Base-by-base conservation (phyloP, 345 rosid species). In the Gossypium raimondii region DNA sequence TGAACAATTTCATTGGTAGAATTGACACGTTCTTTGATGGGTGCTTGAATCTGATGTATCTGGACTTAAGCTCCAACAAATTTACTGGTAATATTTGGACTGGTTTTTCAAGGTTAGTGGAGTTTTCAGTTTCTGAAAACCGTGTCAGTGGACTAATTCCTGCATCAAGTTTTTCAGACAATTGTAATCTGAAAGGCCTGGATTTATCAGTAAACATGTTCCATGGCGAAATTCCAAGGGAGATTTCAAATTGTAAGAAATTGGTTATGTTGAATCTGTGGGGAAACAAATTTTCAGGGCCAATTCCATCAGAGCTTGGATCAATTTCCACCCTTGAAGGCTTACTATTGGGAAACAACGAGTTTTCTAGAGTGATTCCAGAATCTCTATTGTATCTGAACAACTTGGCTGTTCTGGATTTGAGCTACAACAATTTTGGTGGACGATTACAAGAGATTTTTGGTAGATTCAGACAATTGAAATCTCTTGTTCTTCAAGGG, bases 311-410 rank as follows among this genome's bases (percentile, higher is more conserved):
- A 0, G 87, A 87, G 76, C 82, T 92, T 16, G 98, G 98, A 3
- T 81, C 81, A 8, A 84, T 93, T 56, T 78, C 86, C 1, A 78
- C 85, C 69, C 93, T 93, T 18, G 72, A 83, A 78, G 86, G 75
- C 58, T 81, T 93, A 82, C 75, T 82, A 80, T 77, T 93, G 78
- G 97, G 98, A 68, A 88, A 81, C 67, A 93, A 93, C 76, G 67
- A 51, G 2, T 93, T 93, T 29, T 78, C 82, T 38, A 75, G 81
- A 9, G 78, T 63, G 11, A 86, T 93, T 68, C 96, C 98, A 0
- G 89, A 88, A 73, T 82, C 93, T 22, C 87, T 93, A 4, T 27
- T 90, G 68, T 82, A 84, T 72, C 78, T 93, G 81, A 85, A 71
- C 55, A 90, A 83, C 14, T 75, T 93, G 81, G 78, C 59, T 20